Conservation (phyloP, 176 grass and related monocot genomes). For the Rhynchospora tenuis region DNA sequence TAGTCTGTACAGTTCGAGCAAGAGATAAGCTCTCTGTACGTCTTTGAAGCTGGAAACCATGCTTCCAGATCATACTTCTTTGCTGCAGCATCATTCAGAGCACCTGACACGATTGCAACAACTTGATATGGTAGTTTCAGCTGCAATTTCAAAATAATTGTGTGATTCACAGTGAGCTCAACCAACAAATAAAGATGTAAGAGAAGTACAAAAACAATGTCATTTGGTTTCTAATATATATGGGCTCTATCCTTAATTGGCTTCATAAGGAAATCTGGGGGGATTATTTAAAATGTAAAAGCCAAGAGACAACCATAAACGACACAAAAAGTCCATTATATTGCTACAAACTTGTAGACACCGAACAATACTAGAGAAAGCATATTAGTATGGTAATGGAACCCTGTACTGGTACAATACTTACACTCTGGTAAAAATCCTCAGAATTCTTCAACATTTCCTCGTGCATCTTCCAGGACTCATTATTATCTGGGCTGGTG, state of each 20-base stretch:
- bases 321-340: too few species aligned
- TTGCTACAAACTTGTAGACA: neutral
- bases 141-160: conserved; percentile 30
- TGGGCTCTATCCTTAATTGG: neutral
- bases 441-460: conserved; percentile 94
- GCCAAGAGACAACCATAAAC: too few species aligned
- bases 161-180: neutral
- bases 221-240: neutral
- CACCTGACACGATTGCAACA: conserved; percentile 84
- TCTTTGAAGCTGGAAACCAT: conserved; percentile 94
- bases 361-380: neutral
- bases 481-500: conserved; percentile 63
- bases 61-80: conserved; percentile 97
- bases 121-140: conserved; percentile 82
- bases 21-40: conserved; percentile 76
- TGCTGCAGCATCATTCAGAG: conserved; percentile 87
- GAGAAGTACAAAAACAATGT: neutral
- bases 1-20: conserved; percentile 97
- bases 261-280: neutral
- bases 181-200: conserved; percentile 19
- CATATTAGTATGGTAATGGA: neutral
- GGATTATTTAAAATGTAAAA: too few species aligned
- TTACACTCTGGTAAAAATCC: conserved; percentile 70
- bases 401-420: neutral
- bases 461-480: conserved; percentile 81